Conservation (phyloP, 768 basidiomycete genomes). For the Tulasnella sp. region DNA sequence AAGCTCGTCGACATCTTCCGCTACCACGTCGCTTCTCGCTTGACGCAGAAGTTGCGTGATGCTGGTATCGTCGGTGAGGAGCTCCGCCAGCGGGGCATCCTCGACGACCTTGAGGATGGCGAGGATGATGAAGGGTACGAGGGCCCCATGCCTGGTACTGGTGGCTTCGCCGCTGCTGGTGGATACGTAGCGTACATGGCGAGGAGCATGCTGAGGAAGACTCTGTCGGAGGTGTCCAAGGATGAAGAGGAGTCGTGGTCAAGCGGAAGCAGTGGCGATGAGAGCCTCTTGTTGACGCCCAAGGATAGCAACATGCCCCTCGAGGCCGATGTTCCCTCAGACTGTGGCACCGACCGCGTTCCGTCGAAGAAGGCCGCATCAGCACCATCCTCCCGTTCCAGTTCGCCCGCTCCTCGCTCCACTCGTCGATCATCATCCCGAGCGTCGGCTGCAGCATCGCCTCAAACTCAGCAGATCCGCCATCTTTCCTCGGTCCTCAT, state of each 20-base stretch:
- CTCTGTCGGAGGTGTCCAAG: conserved; percentile 2
- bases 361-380: not conserved
- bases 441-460: conserved; percentile 16
- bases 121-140: not conserved
- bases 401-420: not conserved
- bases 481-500: conserved; percentile 16
- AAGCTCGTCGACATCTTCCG: conserved; percentile 17
- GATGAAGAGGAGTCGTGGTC: not conserved
- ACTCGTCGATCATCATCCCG: conserved; percentile 12
- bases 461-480: conserved; percentile 15
- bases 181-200: conserved; percentile 11
- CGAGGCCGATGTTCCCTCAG: not conserved
- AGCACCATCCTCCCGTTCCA: not conserved
- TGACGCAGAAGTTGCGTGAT: conserved; percentile 6
- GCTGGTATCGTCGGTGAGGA: conserved; percentile 11
- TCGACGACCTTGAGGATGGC: conserved; percentile 9
- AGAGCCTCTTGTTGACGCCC: conserved; percentile 11
- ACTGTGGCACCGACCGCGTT: not conserved
- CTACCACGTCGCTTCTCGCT: conserved; percentile 2
- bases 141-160: not conserved
- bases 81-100: conserved; percentile 6
- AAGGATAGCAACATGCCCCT: conserved; percentile 1
- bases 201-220: not conserved
- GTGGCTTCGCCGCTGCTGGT: conserved; percentile 6
- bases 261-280: not conserved